A percentile compares a stretch with the other conserved stretches of the same genome.
Evolutionary conservation across 129 eudicot genomes (phyloP).

Genomic region (Silybum marianum): DNA sequence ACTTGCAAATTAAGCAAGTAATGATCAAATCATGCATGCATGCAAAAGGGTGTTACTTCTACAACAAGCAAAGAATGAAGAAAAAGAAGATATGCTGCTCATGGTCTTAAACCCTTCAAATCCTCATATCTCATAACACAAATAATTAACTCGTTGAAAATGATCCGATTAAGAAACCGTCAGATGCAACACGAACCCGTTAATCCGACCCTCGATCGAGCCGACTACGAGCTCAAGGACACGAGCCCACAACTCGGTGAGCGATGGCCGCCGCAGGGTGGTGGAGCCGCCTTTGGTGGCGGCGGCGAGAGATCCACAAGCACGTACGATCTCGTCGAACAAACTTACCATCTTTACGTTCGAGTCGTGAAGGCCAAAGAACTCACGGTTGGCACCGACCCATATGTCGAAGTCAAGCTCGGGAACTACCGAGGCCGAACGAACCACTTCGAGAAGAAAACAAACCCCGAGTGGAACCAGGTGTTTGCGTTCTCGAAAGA

Average conservation of each 20-base stretch:
- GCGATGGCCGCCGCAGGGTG: slow-evolving; percentile 44
- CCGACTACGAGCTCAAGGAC: slow-evolving; percentile 67
- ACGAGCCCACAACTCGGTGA: slow-evolving; percentile 62
- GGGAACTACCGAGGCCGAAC: slow-evolving; percentile 82
- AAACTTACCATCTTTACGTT: slow-evolving; percentile 65
- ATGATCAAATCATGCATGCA: slow-evolving; percentile 19
- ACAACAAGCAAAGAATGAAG: slow-evolving; percentile 37
- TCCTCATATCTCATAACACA: slow-evolving; percentile 37
- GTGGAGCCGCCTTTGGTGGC: slow-evolving; percentile 29
- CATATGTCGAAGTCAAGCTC: slow-evolving; percentile 76
- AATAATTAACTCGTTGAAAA: slow-evolving; percentile 39
- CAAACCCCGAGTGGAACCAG: slow-evolving; percentile 81
- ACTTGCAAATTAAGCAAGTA: slow-evolving; percentile 39
- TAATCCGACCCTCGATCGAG: slow-evolving; percentile 30
- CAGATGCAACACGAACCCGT: slow-evolving; percentile 30
- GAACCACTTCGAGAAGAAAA: slow-evolving; percentile 56
- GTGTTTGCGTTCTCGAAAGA: slow-evolving; percentile 86
- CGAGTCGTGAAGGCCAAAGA: slow-evolving; percentile 80
- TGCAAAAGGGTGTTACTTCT: slow-evolving; percentile 32
- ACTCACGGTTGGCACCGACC: slow-evolving; percentile 50
- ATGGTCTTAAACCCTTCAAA: slow-evolving; percentile 45
- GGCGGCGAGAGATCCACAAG: slow-evolving; percentile 62
- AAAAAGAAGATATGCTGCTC: slow-evolving; percentile 39
- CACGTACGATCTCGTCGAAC: slow-evolving; percentile 85
- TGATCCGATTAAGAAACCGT: slow-evolving; percentile 50